A percentile compares a stretch with the other conserved stretches of the same genome.
phyloP scores from a whole-genome alignment of 1,139 yeast genomes.

The Zhuliangozyma parablackwelliae region DNA sequence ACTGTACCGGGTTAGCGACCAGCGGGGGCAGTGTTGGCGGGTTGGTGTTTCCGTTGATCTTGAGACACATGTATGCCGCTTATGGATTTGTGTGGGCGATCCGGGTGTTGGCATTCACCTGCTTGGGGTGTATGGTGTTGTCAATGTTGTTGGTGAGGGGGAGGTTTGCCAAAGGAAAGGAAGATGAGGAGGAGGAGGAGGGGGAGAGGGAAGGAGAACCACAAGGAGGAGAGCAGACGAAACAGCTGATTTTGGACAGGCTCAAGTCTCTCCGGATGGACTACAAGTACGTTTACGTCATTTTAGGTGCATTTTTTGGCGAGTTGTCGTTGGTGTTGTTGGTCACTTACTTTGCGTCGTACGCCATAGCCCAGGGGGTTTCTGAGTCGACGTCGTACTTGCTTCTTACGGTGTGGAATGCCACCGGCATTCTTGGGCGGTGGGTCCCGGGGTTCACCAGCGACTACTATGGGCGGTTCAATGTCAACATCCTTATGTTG shows the following conservation, averaged over 20 bases:
- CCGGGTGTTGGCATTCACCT: constrained; percentile 49
- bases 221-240: background rate
- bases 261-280: constrained; percentile 11
- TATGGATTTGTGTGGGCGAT: constrained; percentile 64
- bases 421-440: constrained; percentile 57
- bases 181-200: constrained; percentile 1
- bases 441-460: constrained; percentile 56
- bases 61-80: constrained; percentile 46
- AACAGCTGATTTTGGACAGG: background rate
- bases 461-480: constrained; percentile 47
- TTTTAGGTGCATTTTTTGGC: constrained; percentile 40
- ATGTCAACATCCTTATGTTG: constrained; percentile 36
- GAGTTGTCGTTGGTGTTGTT: constrained; percentile 55
- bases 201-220: constrained; percentile 1
- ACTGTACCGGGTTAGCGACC: constrained; percentile 54
- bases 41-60: constrained; percentile 53
- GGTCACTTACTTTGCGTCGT: constrained; percentile 45
- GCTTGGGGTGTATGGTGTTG: constrained; percentile 34
- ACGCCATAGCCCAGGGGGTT: constrained; percentile 50
- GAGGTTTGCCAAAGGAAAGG: constrained; percentile 24
- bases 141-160: constrained; percentile 46
- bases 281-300: constrained; percentile 19
- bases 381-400: constrained; percentile 48
- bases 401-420: constrained; percentile 53
- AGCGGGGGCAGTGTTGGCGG: constrained; percentile 67